Evolutionary conservation across 345 rosid genomes (phyloP).

Genomic region (Melaleuca alternifolia): DNA sequence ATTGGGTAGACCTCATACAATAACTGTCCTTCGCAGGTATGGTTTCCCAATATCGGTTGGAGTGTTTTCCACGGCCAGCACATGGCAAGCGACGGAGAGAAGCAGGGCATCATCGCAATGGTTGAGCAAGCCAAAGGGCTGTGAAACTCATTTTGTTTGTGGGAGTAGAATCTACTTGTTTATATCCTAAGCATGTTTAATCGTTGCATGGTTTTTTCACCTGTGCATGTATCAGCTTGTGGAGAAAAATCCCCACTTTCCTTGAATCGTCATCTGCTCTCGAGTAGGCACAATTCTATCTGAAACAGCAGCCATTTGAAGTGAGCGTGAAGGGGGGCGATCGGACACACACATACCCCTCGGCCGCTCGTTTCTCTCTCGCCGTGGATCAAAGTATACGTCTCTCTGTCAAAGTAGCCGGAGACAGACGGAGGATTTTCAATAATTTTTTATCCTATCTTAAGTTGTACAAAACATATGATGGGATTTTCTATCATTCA

Average conservation of each 20-base stretch:
- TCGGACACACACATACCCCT: not conserved
- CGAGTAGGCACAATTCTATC: not conserved
- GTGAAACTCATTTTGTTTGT: not conserved
- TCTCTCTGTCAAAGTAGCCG: not conserved
- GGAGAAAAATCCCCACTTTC: not conserved
- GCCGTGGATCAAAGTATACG: not conserved
- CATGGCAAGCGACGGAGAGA: not conserved
- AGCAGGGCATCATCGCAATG: not conserved
- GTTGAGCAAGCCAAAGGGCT: not conserved
- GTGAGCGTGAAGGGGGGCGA: not conserved
- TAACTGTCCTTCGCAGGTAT: too few relatives aligned
- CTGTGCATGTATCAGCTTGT: not conserved
- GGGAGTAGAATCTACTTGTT: not conserved
- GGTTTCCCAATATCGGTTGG: not conserved
- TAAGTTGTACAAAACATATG: not conserved
- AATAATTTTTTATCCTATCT: not conserved
- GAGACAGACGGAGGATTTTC: not conserved
- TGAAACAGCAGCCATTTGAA: not conserved
- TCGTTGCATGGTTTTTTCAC: not conserved
- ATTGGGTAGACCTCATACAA: too few relatives aligned
- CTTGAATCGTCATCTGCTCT: not conserved
- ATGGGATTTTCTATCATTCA: not conserved
- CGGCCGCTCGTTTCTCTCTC: not conserved
- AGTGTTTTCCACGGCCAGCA: not conserved
- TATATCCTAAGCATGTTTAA: not conserved